Percentiles rank a stretch among this genome's conserved stretches.
Conservation (phyloP, 345 rosid species). For the Rhodomyrtus tomentosa region DNA sequence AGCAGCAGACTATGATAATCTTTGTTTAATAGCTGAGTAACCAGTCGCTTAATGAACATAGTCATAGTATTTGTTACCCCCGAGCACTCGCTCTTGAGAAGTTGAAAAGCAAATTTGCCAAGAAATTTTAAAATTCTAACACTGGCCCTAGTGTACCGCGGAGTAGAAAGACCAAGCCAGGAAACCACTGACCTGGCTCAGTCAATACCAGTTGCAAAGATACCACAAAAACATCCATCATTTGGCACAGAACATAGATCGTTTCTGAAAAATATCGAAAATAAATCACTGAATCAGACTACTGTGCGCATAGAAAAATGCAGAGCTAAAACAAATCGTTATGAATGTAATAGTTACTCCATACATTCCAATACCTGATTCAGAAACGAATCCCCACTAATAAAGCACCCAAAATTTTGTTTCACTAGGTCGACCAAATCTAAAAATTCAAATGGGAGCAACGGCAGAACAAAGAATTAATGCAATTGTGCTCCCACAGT, state of each 20-base stretch:
- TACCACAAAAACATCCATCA: not conserved
- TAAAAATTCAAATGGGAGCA: not conserved
- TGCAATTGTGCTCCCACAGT: not conserved
- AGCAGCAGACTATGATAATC: not conserved
- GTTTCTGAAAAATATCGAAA: not conserved
- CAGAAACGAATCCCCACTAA: not conserved
- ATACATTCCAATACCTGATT: not conserved
- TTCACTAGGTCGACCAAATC: not conserved
- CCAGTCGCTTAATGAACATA: not conserved
- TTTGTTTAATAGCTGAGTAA: not conserved
- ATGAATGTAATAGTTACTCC: not conserved
- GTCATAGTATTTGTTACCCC: not conserved
- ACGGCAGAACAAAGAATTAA: not conserved
- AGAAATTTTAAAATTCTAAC: not conserved
- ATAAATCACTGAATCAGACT: not conserved
- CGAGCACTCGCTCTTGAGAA: not conserved
- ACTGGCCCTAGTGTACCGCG: not conserved
- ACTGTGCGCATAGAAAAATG: not conserved
- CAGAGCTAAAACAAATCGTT: not conserved
- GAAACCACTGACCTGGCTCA: not conserved
- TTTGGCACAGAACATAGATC: not conserved
- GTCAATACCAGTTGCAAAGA: not conserved
- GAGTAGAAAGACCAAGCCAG: not conserved
- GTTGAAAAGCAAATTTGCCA: not conserved
- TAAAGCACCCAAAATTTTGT: not conserved